Evolutionary conservation across 768 basidiomycete genomes (phyloP).

Genomic region (Auriscalpium orientale): DNA sequence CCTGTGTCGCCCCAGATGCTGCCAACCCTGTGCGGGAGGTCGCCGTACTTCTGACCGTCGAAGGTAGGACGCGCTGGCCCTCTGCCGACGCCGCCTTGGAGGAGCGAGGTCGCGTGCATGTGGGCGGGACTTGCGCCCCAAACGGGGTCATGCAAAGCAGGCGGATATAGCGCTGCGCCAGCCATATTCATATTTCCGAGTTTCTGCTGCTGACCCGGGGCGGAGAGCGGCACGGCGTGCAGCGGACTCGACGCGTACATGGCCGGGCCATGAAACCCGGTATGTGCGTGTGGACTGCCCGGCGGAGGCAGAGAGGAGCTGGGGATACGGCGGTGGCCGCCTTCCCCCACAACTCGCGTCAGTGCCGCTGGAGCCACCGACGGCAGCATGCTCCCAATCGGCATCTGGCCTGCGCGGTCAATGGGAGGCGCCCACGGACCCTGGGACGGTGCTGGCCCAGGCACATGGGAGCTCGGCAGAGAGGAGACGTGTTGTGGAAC

Average conservation of each 20-base stretch:
- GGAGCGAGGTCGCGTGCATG: background rate
- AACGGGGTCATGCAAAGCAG: too few relatives aligned
- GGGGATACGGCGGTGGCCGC: background rate
- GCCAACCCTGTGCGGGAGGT: constrained; percentile 7
- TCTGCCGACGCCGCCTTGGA: constrained; percentile 4
- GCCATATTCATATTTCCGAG: too few relatives aligned
- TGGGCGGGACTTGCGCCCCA: too few relatives aligned
- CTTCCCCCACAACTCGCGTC: background rate
- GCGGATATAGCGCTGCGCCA: too few relatives aligned
- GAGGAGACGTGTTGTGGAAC: constrained; percentile 1
- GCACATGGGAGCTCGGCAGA: background rate
- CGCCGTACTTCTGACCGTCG: constrained; percentile 6
- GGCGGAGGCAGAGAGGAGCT: background rate
- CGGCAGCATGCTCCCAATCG: background rate
- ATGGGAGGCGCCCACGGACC: constrained; percentile 6
- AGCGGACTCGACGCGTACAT: background rate
- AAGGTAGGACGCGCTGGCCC: constrained; percentile 1
- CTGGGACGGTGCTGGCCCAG: constrained; percentile 2
- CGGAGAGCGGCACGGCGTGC: background rate
- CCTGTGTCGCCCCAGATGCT: constrained; percentile 15
- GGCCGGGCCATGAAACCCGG: too few relatives aligned
- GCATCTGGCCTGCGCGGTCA: constrained; percentile 3
- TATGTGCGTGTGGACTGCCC: background rate
- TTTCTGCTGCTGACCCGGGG: too few relatives aligned
- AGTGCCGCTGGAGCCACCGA: background rate